Evolutionary conservation across 2,329 filamentous ascomycete species (phyloP), one percentile per base, ranked within the genome.

Genomic region (Ceratocystis alfenasii): DNA sequence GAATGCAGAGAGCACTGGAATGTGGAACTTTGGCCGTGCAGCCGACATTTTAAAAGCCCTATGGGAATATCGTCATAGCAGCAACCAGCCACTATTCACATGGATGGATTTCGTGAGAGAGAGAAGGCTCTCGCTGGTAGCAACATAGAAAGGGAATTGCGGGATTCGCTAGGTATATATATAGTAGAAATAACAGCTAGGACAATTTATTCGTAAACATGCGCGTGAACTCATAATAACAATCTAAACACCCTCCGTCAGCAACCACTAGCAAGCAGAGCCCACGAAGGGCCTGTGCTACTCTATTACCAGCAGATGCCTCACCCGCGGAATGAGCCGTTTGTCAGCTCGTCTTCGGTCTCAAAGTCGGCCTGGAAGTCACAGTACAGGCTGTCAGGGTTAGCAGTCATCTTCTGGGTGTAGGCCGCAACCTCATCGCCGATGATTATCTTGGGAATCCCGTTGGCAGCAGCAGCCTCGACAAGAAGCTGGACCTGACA

Each of bases 401-500:
- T 69, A 10, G 68, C 68, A 0, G 69, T 70, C 65, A 69, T 72
- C 45, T 68, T 66, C 46, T 72, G 74, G 30, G 72, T 74, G 62
- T 75, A 76, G 17, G 72, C 70, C 0, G 76, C 76, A 70, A 78
- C 77, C 63, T 77, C 75, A 45, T 78, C 75, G 33, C 72, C 74
- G 50, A 79, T 76, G 36, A 77, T 41, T 10, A 71, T 71, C 71
- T 77, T 78, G 8, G 69, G 57, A 1, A 74, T 61, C 3, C 71
- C 70, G 1, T 67, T 69, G 1, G 72, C 72, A 6, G 71, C 69
- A 0, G 86, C 86, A 0, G 85, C 83, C 73, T 90, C 87, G 15
- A 83, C 82, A 65, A 83, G 75, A 45, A 90, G 74, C 73, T 90
- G 88, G 8, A 86, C 78, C 64, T 84, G 79, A 69, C 87, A 90